Base-by-base conservation (phyloP, 2,329 filamentous ascomycete species). In the Colletotrichum cordylinicola region DNA sequence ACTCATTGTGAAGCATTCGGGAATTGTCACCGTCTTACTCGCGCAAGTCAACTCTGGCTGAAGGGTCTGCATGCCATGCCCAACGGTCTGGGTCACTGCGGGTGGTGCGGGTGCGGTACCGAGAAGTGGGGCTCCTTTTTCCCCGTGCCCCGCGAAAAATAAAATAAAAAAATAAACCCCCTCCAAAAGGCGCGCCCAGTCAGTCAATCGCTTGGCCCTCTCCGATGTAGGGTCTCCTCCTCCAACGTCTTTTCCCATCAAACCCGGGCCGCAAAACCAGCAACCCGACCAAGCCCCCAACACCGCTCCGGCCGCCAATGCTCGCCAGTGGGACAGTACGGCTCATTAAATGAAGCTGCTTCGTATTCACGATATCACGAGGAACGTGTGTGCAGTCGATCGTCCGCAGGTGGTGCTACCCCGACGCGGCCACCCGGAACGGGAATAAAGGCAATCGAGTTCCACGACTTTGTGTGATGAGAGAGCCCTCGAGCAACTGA, bases 351-450 rank as follows among this genome's bases (percentile, higher is more conserved):
- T 62, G 55, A 67, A 29, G 12, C 56, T 62, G 62, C 52, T 75
- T 67, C 69, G 69, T 72, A 68, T 72, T 73, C 21, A 31, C 58
- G 10, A 48, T n/a, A 73, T 37, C 31, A 58, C 58, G 64, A 72
- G 48, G 8, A 60, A 65, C 43, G 55, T 62, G 69, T 72, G 62
- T 31, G 31, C 43, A 52, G 64, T 39, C n/a, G 56, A 74, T 64
- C 61, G 61, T 18, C 67, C 72, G 68, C 55, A 65, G 52, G 33
- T 52, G 55, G 74, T 69, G 58, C 35, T 61, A 68, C 74, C 64
- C 58, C 70, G 65, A 75, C 74, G 64, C 70, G 21, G 70, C 70
- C 66, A 58, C 58, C 74, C 70, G 74, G 70, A 60, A 33, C 62
- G 62, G 62, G 67, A 72, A 72, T 74, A 75, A 67, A 62, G 52